Evolutionary conservation across 2,329 filamentous ascomycete genomes (phyloP).

Genomic region (Clathrospora elynae): DNA sequence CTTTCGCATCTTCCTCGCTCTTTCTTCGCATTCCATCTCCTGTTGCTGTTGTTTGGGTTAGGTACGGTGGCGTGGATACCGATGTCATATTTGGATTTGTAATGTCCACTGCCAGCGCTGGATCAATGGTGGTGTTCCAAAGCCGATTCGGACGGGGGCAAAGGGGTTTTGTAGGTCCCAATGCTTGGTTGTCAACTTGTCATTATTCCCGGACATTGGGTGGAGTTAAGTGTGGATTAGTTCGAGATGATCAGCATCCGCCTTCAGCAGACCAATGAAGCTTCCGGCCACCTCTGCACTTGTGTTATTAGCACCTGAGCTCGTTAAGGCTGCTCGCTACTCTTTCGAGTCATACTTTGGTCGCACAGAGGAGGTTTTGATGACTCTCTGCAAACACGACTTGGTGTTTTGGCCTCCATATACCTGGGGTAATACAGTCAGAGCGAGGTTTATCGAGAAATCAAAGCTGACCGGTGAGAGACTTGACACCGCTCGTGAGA

Average conservation of each 20-base stretch:
- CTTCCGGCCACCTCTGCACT: slow-evolving; percentile 1
- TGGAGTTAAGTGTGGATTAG: slow-evolving; percentile 6
- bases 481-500: neutral
- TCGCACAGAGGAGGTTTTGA: too few relatives aligned
- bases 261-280: slow-evolving; percentile 4
- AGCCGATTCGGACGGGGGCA: neutral
- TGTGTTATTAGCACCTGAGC: too few relatives aligned
- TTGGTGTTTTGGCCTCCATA: too few relatives aligned
- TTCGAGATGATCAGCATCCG: slow-evolving; percentile 1
- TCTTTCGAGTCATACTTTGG: too few relatives aligned
- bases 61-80: neutral
- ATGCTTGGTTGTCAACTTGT: slow-evolving; percentile 1
- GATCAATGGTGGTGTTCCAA: neutral
- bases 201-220: slow-evolving; percentile 18
- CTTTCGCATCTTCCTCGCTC: slow-evolving; percentile 10
- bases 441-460: neutral
- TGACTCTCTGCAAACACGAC: too few relatives aligned
- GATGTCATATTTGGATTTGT: neutral
- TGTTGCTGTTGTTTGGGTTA: neutral
- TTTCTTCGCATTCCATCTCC: slow-evolving; percentile 4
- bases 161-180: slow-evolving; percentile 9
- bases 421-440: too few relatives aligned
- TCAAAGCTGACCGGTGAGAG: slow-evolving; percentile 1
- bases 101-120: neutral
- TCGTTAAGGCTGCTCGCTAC: too few relatives aligned